Evolutionary conservation across 352 stramenopile genomes (phyloP), one percentile per base, ranked within the genome.

Genomic region (Phytophthora megakarya): DNA sequence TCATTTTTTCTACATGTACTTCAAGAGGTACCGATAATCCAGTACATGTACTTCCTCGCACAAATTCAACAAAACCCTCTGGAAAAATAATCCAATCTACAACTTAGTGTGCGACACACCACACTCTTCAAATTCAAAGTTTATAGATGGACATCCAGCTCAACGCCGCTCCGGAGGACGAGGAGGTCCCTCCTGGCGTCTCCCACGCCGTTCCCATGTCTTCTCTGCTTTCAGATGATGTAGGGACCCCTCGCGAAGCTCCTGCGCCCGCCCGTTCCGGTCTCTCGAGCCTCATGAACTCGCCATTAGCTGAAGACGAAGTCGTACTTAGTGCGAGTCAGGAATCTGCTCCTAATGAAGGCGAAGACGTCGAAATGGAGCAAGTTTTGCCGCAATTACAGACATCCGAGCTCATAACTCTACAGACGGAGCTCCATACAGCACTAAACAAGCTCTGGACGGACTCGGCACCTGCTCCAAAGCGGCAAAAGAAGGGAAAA

Each of bases 401-500:
- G 33, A 75, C 80, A 5, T 6, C 59, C 0, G 77, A 88, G 44
- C 63, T 89, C 10, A 53, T 75, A 22, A 61, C 52, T 8, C 43
- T 92, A 10, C 76, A 89, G 59, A 46, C 40, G n/a, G 52, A 83
- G 32, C 49, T 90, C 1, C 59, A 83, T n/a, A 22, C 21, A 9
- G 65, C 68, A 2, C 51, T 88, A 10, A 66, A 73, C 9, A 76
- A 77, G 47, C 70, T 79, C 18, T 51, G 73, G 28, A 61, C 45
- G 1, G 75, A 70, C 22, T 43, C 52, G 25, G 64, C 61, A 2
- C 75, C 83, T 5, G 50, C 71, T 1, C 37, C 74, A 15, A 92
- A 92, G 52, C 72, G 84, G 1, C 77, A 85, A 32, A 92, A 90
- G 67, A 90, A 90, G 56, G 53, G 81, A 47, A 86, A 88, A 49